phyloP scores from a whole-genome alignment of 129 eudicot genomes.

The Arctium lappa region DNA sequence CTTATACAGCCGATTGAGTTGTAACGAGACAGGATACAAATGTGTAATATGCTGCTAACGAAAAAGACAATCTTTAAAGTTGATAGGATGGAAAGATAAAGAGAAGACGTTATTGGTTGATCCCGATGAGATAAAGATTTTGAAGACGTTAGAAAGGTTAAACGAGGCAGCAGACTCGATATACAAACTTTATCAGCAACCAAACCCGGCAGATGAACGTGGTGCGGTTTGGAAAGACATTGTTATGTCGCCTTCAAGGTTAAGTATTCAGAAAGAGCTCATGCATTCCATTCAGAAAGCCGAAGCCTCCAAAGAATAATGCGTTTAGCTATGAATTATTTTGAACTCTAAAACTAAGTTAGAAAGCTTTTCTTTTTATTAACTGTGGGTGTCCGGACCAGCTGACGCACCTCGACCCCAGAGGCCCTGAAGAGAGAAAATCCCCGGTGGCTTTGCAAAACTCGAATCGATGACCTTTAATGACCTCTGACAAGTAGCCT shows the following conservation, averaged over 20 bases:
- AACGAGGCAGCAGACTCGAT: slow-evolving; percentile 75
- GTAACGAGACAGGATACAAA: background rate
- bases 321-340: background rate
- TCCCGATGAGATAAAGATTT: slow-evolving; percentile 72
- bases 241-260: slow-evolving; percentile 85
- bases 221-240: slow-evolving; percentile 94
- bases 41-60: slow-evolving; percentile 14
- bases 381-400: background rate
- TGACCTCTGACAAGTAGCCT: background rate
- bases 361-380: background rate
- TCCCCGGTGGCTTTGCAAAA: background rate
- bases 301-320: slow-evolving; percentile 38
- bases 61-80: slow-evolving; percentile 26
- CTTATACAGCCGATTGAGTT: background rate
- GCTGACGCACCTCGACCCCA: background rate
- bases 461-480: background rate
- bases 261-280: slow-evolving; percentile 81
- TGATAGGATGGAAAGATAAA: slow-evolving; percentile 97
- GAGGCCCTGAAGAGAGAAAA: background rate
- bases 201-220: slow-evolving; percentile 45
- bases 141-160: slow-evolving; percentile 53
- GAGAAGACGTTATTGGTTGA: slow-evolving; percentile 87
- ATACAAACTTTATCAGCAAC: slow-evolving; percentile 58
- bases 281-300: slow-evolving; percentile 69
- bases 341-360: background rate